Evolutionary conservation across 768 basidiomycete genomes (phyloP).

Genomic region (Suillus bovinus): DNA sequence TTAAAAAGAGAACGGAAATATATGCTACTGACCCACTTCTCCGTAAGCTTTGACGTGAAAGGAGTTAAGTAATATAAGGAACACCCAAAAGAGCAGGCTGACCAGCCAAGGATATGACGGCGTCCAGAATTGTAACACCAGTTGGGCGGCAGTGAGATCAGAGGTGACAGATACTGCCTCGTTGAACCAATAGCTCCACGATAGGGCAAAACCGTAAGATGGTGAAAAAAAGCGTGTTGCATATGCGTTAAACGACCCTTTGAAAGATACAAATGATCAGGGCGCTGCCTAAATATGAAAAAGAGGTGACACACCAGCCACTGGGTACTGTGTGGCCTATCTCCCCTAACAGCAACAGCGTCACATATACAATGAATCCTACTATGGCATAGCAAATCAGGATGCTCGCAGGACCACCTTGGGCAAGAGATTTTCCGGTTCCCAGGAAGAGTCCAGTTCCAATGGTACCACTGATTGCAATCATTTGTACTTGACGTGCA

Average conservation of each 20-base stretch:
- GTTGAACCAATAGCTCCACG: constrained; percentile 93
- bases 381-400: constrained; percentile 78
- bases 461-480: constrained; percentile 77
- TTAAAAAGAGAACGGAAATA: neutral
- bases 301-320: constrained; percentile 49
- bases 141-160: constrained; percentile 83
- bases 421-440: constrained; percentile 75
- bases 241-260: constrained; percentile 87
- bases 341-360: constrained; percentile 78
- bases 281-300: neutral
- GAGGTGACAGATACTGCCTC: constrained; percentile 85
- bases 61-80: constrained; percentile 71
- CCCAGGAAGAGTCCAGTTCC: constrained; percentile 58
- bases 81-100: constrained; percentile 72
- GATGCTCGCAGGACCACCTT: constrained; percentile 87
- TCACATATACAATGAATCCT: constrained; percentile 76
- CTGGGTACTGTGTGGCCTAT: constrained; percentile 88
- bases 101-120: constrained; percentile 66
- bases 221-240: constrained; percentile 86
- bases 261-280: neutral
- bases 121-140: constrained; percentile 79
- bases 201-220: constrained; percentile 82
- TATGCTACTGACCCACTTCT: constrained; percentile 59
- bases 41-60: constrained; percentile 78
- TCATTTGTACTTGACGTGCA: constrained; percentile 85